phyloP scores from a whole-genome alignment of 805 yeast species.

The Naumovozyma baii region DNA sequence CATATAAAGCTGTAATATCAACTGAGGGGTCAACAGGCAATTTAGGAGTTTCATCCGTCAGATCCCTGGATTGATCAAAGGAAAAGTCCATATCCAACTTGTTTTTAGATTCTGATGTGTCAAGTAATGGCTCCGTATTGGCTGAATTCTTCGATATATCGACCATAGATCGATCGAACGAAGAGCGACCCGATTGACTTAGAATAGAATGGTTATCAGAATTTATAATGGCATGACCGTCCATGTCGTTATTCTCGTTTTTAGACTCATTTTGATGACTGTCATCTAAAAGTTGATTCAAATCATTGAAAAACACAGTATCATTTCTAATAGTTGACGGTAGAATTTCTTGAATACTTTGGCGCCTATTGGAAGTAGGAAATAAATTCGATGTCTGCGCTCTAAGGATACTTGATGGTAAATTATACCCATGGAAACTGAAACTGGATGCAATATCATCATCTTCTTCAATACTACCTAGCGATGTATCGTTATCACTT shows the following conservation, averaged over 20 bases:
- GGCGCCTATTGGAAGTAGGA: slow-evolving; percentile 8
- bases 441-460: slow-evolving; percentile 13
- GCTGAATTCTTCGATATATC: slow-evolving; percentile 3
- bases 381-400: slow-evolving; percentile 24
- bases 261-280: neutral
- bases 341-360: slow-evolving; percentile 15
- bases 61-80: slow-evolving; percentile 24
- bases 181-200: slow-evolving; percentile 15
- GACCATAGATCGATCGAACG: slow-evolving; percentile 11
- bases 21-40: slow-evolving; percentile 26
- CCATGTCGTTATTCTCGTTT: neutral
- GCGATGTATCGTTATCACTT: slow-evolving; percentile 5
- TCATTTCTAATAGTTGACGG: slow-evolving; percentile 26
- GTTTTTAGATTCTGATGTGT: neutral
- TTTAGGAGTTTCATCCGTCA: slow-evolving; percentile 12
- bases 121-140: slow-evolving; percentile 26
- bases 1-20: slow-evolving; percentile 32
- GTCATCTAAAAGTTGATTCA: slow-evolving; percentile 17
- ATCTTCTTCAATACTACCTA: slow-evolving; percentile 3
- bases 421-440: slow-evolving; percentile 15
- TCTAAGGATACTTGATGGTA: slow-evolving; percentile 28
- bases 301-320: slow-evolving; percentile 18
- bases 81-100: slow-evolving; percentile 12
- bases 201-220: slow-evolving; percentile 11
- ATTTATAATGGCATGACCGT: neutral